Evolutionary conservation across 1,284 basidiomycete genomes (phyloP).

Genomic region (Lignosus rhinocerotis): DNA sequence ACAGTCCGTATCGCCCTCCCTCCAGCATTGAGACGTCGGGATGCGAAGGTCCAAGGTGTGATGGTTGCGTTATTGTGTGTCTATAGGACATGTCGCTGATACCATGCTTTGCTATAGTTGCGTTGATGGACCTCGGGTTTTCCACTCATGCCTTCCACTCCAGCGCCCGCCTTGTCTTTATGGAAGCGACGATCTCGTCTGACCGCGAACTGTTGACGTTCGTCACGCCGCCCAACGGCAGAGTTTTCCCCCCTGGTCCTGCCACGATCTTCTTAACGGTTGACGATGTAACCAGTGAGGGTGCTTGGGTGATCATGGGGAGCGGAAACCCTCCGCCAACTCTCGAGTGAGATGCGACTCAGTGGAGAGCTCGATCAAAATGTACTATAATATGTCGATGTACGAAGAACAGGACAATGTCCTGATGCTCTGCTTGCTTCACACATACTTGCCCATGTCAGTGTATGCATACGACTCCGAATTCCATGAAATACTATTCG

Average conservation of each 20-base stretch:
- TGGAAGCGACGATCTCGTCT: conserved; percentile 38
- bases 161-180: conserved; percentile 47
- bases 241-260: conserved; percentile 54
- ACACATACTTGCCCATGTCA: too few species aligned
- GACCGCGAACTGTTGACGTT: conserved; percentile 41
- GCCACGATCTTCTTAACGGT: conserved; percentile 47
- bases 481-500: too few species aligned
- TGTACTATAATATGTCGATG: too few species aligned
- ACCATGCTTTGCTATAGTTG: not conserved
- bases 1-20: conserved; percentile 40
- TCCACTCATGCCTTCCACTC: conserved; percentile 48
- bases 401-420: not conserved
- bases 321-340: conserved; percentile 29
- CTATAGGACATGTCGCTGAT: too few species aligned
- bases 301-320: conserved; percentile 47
- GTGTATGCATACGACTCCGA: too few species aligned
- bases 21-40: conserved; percentile 22
- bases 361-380: too few species aligned
- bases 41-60: conserved; percentile 38
- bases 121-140: conserved; percentile 38
- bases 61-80: not conserved
- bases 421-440: not conserved
- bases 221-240: conserved; percentile 43
- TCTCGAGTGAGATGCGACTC: not conserved
- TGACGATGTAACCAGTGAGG: conserved; percentile 48